Evolutionary conservation across 2,329 filamentous ascomycete species (phyloP), one percentile per base, ranked within the genome.

Genomic region (Venturia oleaginea): DNA sequence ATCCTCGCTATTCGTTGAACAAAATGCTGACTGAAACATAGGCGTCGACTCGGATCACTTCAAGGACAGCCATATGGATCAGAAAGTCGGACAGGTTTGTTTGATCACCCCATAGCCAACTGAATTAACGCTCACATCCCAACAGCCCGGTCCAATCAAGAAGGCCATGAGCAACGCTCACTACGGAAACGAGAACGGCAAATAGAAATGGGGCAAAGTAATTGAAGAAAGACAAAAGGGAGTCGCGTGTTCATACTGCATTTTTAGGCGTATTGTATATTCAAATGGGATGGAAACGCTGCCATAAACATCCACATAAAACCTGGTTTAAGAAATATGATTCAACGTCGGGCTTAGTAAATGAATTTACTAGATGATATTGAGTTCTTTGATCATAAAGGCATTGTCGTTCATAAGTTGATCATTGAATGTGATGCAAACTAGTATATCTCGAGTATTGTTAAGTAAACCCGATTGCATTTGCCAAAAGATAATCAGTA

Each of bases 41-140:
- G 74, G 74, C 27, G 66, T 73, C 42, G 68, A 68, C n/a, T 70
- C 69, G n/a, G 61, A 68, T 11, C 66, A 72, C 48, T 75, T 72
- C 68, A 68, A 73, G 54, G 70, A 75, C 13, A 69, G 70, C 11
- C 67, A 71, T 0, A 68, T 68, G 8, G 69, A 70, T 22, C 73
- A 75, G 65, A 72, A 66, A 19, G 62, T 63, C 15, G 65, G 67
- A 32, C 62, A 68, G 4, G 65, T 66, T 24, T 34, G 51, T 57
- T n/a, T 55, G 34, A 6, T n/a, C 30, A 2, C 15, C 48, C 10
- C 17, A 11, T 19, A 15, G 5, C 27, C 3, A 4, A 15, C 3
- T 32, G 2, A 24, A 1, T 10, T 22, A 8, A 4, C 24, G 22
- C 43, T 48, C 8, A 48, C 46, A 24, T 27, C 4, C 11, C 22